Evolutionary conservation across 441 rosid species (phyloP).

Genomic region (Euphorbia schlechtendalii): DNA sequence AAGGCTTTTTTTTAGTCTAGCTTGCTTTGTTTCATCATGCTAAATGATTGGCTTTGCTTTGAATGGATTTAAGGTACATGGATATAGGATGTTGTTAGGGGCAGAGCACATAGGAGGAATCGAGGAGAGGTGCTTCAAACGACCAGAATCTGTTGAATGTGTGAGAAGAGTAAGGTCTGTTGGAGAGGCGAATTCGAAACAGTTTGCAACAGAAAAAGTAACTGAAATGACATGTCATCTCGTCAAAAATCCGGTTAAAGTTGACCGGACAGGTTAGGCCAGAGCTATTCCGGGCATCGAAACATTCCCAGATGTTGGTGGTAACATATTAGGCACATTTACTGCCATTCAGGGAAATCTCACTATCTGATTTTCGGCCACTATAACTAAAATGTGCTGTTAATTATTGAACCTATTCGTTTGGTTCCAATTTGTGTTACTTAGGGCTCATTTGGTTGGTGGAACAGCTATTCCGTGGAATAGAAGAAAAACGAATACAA

Average conservation of each 20-base stretch:
- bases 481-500: too few relatives aligned
- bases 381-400: too few relatives aligned
- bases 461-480: too few relatives aligned
- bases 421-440: too few relatives aligned
- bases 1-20: too few relatives aligned
- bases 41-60: not conserved
- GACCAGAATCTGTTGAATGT: conserved; percentile 75
- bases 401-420: not conserved
- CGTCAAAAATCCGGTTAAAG: conserved; percentile 77
- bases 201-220: conserved; percentile 55
- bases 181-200: conserved; percentile 64
- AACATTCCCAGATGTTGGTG: conserved; percentile 84
- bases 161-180: conserved; percentile 53
- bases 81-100: conserved; percentile 93
- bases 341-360: conserved; percentile 74
- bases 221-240: conserved; percentile 84
- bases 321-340: conserved; percentile 69
- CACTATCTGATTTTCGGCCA: conserved; percentile 41
- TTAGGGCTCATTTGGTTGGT: too few relatives aligned
- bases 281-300: conserved; percentile 59
- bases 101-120: conserved; percentile 72
- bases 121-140: conserved; percentile 59
- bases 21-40: not conserved
- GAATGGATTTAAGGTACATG: conserved; percentile 45
- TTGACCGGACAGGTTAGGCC: conserved; percentile 76